Conservation (phyloP, 163 green algal genomes). For the Chlorella variabilis region DNA sequence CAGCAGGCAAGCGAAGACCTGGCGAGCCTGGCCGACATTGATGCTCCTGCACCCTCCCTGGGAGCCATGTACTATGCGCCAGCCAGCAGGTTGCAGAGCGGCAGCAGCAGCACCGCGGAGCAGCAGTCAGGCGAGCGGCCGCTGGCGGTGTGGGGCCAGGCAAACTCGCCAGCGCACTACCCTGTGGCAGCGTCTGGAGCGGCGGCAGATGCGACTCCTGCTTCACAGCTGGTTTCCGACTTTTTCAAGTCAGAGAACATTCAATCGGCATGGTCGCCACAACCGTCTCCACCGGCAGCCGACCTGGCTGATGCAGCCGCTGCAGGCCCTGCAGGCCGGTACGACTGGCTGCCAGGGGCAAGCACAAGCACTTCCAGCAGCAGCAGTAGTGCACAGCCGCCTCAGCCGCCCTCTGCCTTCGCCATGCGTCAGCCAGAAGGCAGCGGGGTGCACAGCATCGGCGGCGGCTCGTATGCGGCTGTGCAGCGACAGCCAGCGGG, state of each 20-base stretch:
- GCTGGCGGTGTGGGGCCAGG: too few species aligned
- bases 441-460: too few species aligned
- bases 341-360: too few species aligned
- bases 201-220: not conserved
- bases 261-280: not conserved
- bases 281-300: not conserved
- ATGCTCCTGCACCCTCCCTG: not conserved
- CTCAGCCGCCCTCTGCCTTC: too few species aligned
- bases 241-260: conserved; percentile 28
- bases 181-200: too few species aligned
- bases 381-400: too few species aligned
- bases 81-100: not conserved
- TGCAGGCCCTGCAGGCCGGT: too few species aligned
- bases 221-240: conserved; percentile 4
- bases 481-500: not conserved
- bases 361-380: not conserved
- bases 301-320: not conserved
- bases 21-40: conserved; percentile 16
- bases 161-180: too few species aligned
- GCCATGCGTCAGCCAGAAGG: too few species aligned
- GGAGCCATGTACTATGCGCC: not conserved
- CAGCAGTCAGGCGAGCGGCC: not conserved
- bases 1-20: not conserved
- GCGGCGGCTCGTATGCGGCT: not conserved
- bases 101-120: not conserved